Base-by-base conservation (phyloP, 306 rosid genomes). In the Acacia acuminata region DNA sequence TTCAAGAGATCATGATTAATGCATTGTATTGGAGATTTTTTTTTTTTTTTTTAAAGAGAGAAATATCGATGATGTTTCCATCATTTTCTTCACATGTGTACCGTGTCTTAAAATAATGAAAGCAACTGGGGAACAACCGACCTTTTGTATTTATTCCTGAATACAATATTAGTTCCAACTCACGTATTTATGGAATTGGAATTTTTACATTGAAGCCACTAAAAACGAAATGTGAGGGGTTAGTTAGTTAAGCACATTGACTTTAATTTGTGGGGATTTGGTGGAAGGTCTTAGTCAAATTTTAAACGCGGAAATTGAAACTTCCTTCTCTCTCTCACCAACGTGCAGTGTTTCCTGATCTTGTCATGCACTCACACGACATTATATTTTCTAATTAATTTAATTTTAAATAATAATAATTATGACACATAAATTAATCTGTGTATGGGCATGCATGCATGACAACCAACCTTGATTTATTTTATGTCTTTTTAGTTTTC, bases 161-260 rank as follows among this genome's bases (percentile, higher is more conserved):
- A 58, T 58, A 14, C 65, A 3, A n/a, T n/a, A n/a, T n/a, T n/a
- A n/a, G n/a, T n/a, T 17, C 24, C 0, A 19, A 16, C 61, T 5
- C 10, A 53, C 10, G 19, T 8, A 3, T n/a, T 0, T 9, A n/a
- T 10, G 3, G 4, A 10, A 10, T 24, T 60, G 66, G 24, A 60
- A 22, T 20, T 58, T 3, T 22, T 1, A 58, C 43, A 6, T 6
- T 12, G 27, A 3, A 61, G 4, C 69, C 7, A 63, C 24, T 72
- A 66, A 38, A 12, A 47, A 30, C 36, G 27, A 4, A 56, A n/a
- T 30, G 38, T 12, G 56, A 48, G 38, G 51, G 27, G 79, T 25
- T 51, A 16, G 82, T 71, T 71, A 36, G 69, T 71, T 48, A 22
- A 51, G 73, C 79, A 83, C 75, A 12, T 63, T 16, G 67, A 48